phyloP scores from a whole-genome alignment of 345 rosid genomes.

The Eucalyptus guilfoylei region DNA sequence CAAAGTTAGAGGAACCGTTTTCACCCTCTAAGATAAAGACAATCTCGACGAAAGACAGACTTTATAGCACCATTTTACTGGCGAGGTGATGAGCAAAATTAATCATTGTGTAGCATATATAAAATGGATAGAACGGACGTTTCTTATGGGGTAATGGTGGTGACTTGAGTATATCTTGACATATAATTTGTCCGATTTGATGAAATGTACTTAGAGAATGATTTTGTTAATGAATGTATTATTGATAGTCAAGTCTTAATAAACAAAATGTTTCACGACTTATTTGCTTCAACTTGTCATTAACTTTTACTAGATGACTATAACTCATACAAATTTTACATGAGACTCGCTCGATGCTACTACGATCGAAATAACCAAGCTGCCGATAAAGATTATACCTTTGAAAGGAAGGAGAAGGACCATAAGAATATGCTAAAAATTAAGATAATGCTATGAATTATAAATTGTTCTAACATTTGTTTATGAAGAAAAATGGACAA shows the following conservation, averaged over 20 bases:
- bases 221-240: background rate
- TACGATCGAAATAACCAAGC: background rate
- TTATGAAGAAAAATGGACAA: background rate
- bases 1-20: background rate
- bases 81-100: background rate
- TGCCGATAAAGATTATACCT: background rate
- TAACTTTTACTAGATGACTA: background rate
- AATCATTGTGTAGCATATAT: background rate
- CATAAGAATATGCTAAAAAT: background rate
- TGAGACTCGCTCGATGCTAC: background rate
- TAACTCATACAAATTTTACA: background rate
- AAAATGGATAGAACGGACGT: background rate
- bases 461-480: background rate
- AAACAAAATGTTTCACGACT: background rate
- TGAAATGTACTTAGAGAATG: background rate
- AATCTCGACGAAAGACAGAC: background rate
- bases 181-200: fast-evolving
- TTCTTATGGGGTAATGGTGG: background rate
- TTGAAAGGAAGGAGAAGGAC: background rate
- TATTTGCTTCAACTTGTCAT: background rate
- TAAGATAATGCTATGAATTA: background rate
- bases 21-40: background rate
- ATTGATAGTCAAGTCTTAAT: background rate
- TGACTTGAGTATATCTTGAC: background rate
- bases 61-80: background rate